Evolutionary conservation across 2,329 filamentous ascomycete genomes (phyloP).

Genomic region (Calonectria fujianensis): DNA sequence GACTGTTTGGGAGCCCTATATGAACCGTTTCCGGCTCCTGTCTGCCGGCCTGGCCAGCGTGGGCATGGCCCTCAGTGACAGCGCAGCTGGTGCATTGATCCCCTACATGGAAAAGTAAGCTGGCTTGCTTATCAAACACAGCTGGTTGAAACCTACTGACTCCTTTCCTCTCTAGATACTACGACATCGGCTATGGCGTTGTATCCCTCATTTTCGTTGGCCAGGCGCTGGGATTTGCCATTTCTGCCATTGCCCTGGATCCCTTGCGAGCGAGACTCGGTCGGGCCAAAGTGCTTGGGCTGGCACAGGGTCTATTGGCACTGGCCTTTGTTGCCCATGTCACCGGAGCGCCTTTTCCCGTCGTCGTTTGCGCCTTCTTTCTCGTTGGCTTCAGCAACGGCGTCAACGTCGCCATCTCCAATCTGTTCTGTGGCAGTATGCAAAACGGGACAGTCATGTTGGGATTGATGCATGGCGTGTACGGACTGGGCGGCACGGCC

Average conservation of each 20-base stretch:
- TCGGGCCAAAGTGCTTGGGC: conserved; percentile 77
- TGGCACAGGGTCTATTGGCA: conserved; percentile 74
- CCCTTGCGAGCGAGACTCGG: conserved; percentile 77
- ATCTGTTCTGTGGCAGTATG: conserved; percentile 75
- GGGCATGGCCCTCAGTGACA: conserved; percentile 83
- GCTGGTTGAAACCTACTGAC: background rate
- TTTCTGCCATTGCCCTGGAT: conserved; percentile 82
- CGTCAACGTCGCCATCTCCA: conserved; percentile 73
- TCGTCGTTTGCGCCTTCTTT: conserved; percentile 81
- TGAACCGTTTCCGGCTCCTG: conserved; percentile 82
- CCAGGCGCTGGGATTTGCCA: conserved; percentile 85
- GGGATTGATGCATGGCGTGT: conserved; percentile 80
- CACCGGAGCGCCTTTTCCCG: conserved; percentile 81
- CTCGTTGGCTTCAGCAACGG: conserved; percentile 77
- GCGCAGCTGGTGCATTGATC: conserved; percentile 85
- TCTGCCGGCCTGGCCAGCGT: conserved; percentile 80
- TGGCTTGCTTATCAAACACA: rapidly evolving
- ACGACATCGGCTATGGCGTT: conserved; percentile 84
- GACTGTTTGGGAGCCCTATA: conserved; percentile 76
- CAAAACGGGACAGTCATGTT: conserved; percentile 72
- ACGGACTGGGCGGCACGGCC: conserved; percentile 78
- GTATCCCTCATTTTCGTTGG: conserved; percentile 89
- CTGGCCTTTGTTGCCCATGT: conserved; percentile 80
- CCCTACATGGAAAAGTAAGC: conserved; percentile 83
- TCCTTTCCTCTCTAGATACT: conserved; percentile 67